A percentile compares a stretch with the other conserved stretches of the same genome.
These are phyloP conservation scores for Calonectria pteridis DNA, from an alignment of 2,329 filamentous ascomycete species.

Conservation along the genomic window DNA sequence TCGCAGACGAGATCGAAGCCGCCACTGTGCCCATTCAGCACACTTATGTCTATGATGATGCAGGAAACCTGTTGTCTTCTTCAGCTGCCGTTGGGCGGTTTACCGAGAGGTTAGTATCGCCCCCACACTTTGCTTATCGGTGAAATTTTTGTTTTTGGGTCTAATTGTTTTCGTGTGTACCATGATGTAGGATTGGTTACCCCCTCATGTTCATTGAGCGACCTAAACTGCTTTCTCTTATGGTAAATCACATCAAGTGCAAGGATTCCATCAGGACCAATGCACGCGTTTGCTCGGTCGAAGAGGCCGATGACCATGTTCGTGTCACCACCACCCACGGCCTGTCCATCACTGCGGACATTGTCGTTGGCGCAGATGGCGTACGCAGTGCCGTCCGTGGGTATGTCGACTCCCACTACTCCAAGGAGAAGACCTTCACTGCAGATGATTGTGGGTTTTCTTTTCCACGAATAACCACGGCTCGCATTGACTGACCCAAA, in stretches of 20 bases:
- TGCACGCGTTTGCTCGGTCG: neutral
- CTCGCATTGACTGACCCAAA: neutral
- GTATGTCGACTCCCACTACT: neutral
- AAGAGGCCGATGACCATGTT: slow-evolving; percentile 3
- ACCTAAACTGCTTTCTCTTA: neutral
- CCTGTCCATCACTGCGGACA: neutral
- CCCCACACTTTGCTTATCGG: neutral
- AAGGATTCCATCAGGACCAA: neutral
- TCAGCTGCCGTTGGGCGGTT: slow-evolving; percentile 1
- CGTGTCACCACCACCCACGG: slow-evolving; percentile 1
- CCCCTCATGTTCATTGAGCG: slow-evolving; percentile 6
- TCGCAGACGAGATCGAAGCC: slow-evolving; percentile 3
- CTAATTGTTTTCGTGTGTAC: neutral
- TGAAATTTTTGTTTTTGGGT: neutral
- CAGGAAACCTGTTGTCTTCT: neutral
- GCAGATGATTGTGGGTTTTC: slow-evolving; percentile 1
- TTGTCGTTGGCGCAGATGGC: neutral
- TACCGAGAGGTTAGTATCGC: slow-evolving; percentile 3
- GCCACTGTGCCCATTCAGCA: slow-evolving; percentile 8
- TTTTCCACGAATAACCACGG: neutral
- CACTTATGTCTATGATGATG: slow-evolving; percentile 1
- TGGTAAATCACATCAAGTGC: neutral
- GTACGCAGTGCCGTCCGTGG: neutral
- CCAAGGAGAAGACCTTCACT: neutral
- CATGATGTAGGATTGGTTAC: neutral